Percentiles rank a stretch among this genome's conserved stretches.
These are phyloP conservation scores for Salvia rosmarinus DNA, from an alignment of 257 asterid genomes.

Conservation along the genomic window DNA sequence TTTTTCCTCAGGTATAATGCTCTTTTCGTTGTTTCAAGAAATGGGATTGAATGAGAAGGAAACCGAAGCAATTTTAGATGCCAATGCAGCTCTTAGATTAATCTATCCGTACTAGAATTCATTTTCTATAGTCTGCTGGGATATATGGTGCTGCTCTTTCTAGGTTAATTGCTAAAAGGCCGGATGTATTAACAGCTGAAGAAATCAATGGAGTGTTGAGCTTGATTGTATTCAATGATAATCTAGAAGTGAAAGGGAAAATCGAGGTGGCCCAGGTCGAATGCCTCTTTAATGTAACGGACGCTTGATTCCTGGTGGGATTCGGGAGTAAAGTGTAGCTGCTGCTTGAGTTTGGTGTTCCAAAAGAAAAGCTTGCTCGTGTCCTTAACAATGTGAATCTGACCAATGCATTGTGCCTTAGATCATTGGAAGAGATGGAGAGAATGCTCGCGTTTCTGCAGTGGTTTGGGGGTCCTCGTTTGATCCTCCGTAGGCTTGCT, in stretches of 20 bases:
- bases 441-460: conserved; percentile 62
- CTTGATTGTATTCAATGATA: conserved; percentile 41
- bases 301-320: conserved; percentile 56
- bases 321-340: conserved; percentile 64
- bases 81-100: conserved; percentile 46
- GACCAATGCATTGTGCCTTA: conserved; percentile 65
- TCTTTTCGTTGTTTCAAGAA: conserved; percentile 60
- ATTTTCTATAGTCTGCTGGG: conserved; percentile 58
- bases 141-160: conserved; percentile 54
- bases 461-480: conserved; percentile 66
- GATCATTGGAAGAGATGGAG: conserved; percentile 62
- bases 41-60: conserved; percentile 65
- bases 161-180: conserved; percentile 57
- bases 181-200: conserved; percentile 57
- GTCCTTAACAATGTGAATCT: conserved; percentile 72
- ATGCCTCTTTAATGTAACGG: conserved; percentile 55
- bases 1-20: conserved; percentile 46
- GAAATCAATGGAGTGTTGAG: conserved; percentile 49
- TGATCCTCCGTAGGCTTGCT: conserved; percentile 78
- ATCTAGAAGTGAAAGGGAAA: conserved; percentile 53
- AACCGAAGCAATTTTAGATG: conserved; percentile 55
- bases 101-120: conserved; percentile 52
- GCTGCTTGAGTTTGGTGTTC: conserved; percentile 58
- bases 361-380: conserved; percentile 59
- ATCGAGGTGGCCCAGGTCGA: conserved; percentile 58